A percentile compares a stretch with the other conserved stretches of the same genome.
These are phyloP conservation scores for Heliamphora exappendiculata DNA, from an alignment of 148 eudicot species.

Conservation along the genomic window DNA sequence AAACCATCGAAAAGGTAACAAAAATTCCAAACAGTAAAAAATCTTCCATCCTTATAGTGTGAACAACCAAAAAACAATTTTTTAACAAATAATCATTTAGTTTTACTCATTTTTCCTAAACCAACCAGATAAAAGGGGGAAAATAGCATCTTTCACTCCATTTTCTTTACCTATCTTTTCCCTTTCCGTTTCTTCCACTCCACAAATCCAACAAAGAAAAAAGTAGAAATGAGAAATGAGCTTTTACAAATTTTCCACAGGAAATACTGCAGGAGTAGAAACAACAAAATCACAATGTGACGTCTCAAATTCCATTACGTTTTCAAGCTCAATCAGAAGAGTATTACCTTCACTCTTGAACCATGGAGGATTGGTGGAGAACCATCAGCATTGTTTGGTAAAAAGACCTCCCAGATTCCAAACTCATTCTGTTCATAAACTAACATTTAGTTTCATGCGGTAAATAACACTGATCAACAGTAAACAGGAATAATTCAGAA, in stretches of 20 bases:
- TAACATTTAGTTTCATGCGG: constrained; percentile 7
- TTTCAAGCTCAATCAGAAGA: not conserved
- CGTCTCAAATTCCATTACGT: not conserved
- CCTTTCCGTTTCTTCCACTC: too few relatives aligned
- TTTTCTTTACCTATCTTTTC: too few relatives aligned
- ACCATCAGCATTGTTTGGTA: constrained; percentile 96
- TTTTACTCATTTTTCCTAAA: too few relatives aligned
- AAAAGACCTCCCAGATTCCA: constrained; percentile 96
- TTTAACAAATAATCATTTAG: too few relatives aligned
- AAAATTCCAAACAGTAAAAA: not conserved
- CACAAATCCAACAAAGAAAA: too few relatives aligned
- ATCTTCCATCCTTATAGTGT: not conserved
- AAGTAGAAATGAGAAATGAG: not conserved
- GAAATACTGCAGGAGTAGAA: constrained; percentile 1
- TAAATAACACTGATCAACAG: not conserved
- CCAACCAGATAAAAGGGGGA: too few relatives aligned
- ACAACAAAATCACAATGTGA: not conserved
- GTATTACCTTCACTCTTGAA: constrained; percentile 83
- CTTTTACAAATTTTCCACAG: not conserved
- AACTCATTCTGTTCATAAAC: constrained; percentile 67
- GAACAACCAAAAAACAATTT: too few relatives aligned
- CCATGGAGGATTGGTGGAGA: constrained; percentile 97
- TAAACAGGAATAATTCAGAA: not conserved
- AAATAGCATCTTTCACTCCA: too few relatives aligned
- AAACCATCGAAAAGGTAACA: not conserved